Evolutionary conservation across 2,329 filamentous ascomycete species (phyloP).

Genomic region (Colletotrichum kahawae): DNA sequence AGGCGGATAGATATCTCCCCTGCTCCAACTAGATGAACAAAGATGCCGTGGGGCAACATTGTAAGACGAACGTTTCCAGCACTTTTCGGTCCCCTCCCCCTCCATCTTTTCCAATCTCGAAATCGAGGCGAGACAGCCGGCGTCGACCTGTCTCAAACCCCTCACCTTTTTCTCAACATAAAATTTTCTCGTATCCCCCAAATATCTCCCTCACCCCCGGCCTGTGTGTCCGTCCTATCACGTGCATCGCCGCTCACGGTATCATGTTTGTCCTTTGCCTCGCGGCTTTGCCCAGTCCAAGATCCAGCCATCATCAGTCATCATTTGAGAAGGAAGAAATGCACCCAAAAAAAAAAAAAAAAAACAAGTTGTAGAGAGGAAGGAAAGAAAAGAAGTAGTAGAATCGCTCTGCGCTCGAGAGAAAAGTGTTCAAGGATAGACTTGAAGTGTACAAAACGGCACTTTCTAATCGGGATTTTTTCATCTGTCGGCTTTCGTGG

Average conservation of each 20-base stretch:
- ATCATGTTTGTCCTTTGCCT: constrained; percentile 7
- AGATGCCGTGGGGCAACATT: constrained; percentile 38
- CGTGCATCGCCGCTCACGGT: constrained; percentile 2
- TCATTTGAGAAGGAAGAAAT: constrained; percentile 13
- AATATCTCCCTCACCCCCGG: too few relatives aligned
- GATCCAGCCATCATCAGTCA: constrained; percentile 17
- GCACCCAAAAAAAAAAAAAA: neutral
- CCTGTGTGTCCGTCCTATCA: neutral
- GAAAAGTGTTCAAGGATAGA: constrained; percentile 18
- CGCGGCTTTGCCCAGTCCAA: constrained; percentile 5
- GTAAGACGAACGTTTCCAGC: constrained; percentile 22
- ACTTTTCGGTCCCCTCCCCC: constrained; percentile 1
- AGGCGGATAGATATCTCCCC: neutral
- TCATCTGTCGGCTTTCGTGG: neutral
- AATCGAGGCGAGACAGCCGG: neutral
- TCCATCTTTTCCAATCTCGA: neutral
- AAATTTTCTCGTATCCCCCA: neutral
- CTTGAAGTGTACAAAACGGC: constrained; percentile 21
- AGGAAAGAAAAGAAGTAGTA: neutral
- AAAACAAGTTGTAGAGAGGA: neutral
- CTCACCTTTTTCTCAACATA: neutral
- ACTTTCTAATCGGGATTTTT: neutral
- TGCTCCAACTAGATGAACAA: constrained; percentile 24
- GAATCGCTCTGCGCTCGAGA: constrained; percentile 6
- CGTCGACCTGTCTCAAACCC: neutral